These are phyloP conservation scores for Microdochium bolleyi DNA, from an alignment of 2,329 filamentous ascomycete genomes.

Conservation along the genomic window DNA sequence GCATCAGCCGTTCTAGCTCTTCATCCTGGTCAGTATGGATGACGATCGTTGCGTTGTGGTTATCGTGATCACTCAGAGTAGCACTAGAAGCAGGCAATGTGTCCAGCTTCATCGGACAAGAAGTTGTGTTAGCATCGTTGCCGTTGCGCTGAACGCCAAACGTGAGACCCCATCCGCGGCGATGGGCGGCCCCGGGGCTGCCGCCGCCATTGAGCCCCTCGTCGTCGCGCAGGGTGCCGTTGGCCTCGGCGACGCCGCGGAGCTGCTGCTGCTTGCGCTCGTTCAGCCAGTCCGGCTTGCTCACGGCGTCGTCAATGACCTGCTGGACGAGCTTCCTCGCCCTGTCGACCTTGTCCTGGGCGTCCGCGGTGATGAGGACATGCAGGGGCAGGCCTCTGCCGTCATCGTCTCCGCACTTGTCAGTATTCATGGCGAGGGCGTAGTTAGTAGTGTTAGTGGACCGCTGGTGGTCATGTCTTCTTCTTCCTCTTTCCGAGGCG, in stretches of 20 bases:
- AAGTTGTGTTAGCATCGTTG: too few species aligned
- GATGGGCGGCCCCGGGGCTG: background rate
- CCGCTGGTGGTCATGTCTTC: too few species aligned
- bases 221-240: background rate
- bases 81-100: too few species aligned
- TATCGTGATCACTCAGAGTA: too few species aligned
- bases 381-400: constrained; percentile 75
- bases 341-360: constrained; percentile 55
- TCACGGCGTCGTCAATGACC: background rate
- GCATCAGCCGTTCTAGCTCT: background rate
- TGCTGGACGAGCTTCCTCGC: background rate
- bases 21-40: too few species aligned
- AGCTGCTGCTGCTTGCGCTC: background rate
- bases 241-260: background rate
- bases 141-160: too few species aligned
- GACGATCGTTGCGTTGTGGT: too few species aligned
- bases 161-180: too few species aligned
- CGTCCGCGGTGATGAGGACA: constrained; percentile 75
- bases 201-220: background rate
- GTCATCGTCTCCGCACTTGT: constrained; percentile 50
- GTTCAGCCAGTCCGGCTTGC: background rate
- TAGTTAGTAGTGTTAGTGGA: too few species aligned
- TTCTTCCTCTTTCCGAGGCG: background rate
- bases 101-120: too few species aligned
- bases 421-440: too few species aligned